Evolutionary conservation across 2,329 filamentous ascomycete species (phyloP).

Genomic region (Podosphaera fusca): DNA sequence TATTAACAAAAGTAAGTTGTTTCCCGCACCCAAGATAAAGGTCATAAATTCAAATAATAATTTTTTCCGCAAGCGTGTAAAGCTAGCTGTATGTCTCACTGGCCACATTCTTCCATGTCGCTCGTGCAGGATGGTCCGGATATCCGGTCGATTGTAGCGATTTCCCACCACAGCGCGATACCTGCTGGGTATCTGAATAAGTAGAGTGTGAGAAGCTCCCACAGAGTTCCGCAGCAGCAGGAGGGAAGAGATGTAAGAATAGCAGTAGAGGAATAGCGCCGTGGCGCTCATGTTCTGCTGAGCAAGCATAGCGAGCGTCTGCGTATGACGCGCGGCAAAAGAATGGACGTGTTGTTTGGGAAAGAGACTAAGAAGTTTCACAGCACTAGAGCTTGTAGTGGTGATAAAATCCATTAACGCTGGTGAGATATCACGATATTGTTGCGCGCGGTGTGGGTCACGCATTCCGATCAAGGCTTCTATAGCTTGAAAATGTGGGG

Average conservation of each 20-base stretch:
- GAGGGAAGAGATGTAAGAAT: slow-evolving; percentile 7
- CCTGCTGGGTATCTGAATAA: slow-evolving; percentile 1
- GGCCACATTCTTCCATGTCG: not conserved
- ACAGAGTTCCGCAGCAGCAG: slow-evolving; percentile 7
- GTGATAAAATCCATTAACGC: too few relatives aligned
- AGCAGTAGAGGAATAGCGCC: slow-evolving; percentile 7
- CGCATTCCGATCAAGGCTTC: too few relatives aligned
- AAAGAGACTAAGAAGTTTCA: not conserved
- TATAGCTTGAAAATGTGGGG: too few relatives aligned
- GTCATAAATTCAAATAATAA: slow-evolving; percentile 12
- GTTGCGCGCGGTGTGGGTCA: too few relatives aligned
- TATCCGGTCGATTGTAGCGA: not conserved
- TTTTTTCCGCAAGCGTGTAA: slow-evolving; percentile 8
- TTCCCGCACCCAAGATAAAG: slow-evolving; percentile 13
- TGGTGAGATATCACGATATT: too few relatives aligned
- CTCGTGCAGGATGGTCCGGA: not conserved
- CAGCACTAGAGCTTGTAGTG: not conserved
- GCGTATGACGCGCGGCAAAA: not conserved
- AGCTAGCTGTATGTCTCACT: not conserved
- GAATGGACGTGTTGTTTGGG: not conserved
- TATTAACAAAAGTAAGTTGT: slow-evolving; percentile 10
- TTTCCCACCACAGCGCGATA: not conserved
- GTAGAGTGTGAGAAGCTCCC: slow-evolving; percentile 5
- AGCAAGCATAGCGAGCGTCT: slow-evolving; percentile 4
- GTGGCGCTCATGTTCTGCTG: slow-evolving; percentile 7